phyloP scores from a whole-genome alignment of 2,329 filamentous ascomycete species.

The Nemania sp. region DNA sequence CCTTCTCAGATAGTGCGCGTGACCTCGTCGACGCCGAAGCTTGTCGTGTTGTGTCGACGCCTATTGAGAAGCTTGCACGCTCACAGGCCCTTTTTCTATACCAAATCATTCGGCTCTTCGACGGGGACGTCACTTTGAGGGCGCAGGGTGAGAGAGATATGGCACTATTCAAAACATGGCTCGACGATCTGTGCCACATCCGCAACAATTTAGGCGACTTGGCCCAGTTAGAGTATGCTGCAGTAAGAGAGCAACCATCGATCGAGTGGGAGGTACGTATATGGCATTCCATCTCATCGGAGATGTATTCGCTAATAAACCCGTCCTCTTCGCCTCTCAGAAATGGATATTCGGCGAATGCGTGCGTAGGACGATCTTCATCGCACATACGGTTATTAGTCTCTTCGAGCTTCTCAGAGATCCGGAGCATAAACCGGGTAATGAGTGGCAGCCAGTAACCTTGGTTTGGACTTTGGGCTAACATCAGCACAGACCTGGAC shows the following conservation, averaged over 20 bases:
- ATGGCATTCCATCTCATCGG: not conserved
- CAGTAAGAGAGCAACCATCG: constrained; percentile 20
- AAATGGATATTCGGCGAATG: constrained; percentile 44
- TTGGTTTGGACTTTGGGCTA: constrained; percentile 9
- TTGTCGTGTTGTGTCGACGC: constrained; percentile 21
- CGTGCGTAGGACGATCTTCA: constrained; percentile 40
- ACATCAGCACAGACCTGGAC: constrained; percentile 18
- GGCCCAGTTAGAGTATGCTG: constrained; percentile 16
- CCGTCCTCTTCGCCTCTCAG: constrained; percentile 24
- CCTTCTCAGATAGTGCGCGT: constrained; percentile 32
- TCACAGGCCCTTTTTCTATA: constrained; percentile 34
- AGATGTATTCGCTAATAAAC: not conserved
- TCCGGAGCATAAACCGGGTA: constrained; percentile 19
- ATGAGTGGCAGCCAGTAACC: not conserved
- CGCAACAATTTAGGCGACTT: constrained; percentile 37
- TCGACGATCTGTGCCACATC: constrained; percentile 35
- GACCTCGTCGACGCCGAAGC: constrained; percentile 30
- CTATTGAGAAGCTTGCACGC: constrained; percentile 36
- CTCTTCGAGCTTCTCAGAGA: constrained; percentile 39
- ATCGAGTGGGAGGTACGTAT: constrained; percentile 38
- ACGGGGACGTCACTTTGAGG: constrained; percentile 33
- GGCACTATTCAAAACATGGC: constrained; percentile 27
- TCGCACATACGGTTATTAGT: constrained; percentile 38
- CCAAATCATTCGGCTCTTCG: constrained; percentile 35
- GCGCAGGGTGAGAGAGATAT: constrained; percentile 31